Percentiles rank a stretch among this genome's conserved stretches.
Evolutionary conservation across 2,329 filamentous ascomycete genomes (phyloP).

Genomic region (Hirsutella rhossiliensis): DNA sequence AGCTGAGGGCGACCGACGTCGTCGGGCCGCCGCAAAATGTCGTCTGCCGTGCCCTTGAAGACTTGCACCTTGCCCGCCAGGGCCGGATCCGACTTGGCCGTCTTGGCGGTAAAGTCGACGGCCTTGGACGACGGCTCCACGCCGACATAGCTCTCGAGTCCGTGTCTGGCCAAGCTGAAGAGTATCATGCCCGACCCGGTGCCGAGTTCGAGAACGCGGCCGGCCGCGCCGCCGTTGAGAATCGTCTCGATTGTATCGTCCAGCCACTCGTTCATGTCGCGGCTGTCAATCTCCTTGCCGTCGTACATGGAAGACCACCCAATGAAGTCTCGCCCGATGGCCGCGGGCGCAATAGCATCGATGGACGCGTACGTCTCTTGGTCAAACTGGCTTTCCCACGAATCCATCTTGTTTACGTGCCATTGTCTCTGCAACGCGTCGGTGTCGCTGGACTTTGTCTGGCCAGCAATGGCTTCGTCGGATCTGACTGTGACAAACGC

Average conservation of each 20-base stretch:
- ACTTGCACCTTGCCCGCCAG: background rate
- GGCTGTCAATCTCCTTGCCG: too few species aligned
- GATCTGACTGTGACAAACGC: too few species aligned
- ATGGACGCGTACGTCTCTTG: too few species aligned
- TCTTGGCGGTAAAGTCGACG: background rate
- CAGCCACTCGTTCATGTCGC: too few species aligned
- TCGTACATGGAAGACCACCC: conserved; percentile 9
- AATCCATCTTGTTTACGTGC: too few species aligned
- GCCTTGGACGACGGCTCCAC: background rate
- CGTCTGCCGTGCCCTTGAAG: background rate
- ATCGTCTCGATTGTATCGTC: background rate
- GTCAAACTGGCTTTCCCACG: too few species aligned
- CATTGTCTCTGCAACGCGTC: too few species aligned
- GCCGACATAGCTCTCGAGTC: background rate
- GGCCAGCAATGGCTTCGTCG: too few species aligned
- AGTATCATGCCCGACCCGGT: background rate
- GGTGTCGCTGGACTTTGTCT: too few species aligned
- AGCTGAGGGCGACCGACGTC: background rate
- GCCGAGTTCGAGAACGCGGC: background rate
- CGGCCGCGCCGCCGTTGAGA: background rate
- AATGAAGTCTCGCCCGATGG: conserved; percentile 26
- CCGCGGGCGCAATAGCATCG: conserved; percentile 19
- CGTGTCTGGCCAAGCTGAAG: background rate
- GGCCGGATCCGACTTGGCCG: background rate
- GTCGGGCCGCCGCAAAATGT: background rate